Conservation (phyloP, 2,329 filamentous ascomycete species). For the Botrytis hyacinthi region DNA sequence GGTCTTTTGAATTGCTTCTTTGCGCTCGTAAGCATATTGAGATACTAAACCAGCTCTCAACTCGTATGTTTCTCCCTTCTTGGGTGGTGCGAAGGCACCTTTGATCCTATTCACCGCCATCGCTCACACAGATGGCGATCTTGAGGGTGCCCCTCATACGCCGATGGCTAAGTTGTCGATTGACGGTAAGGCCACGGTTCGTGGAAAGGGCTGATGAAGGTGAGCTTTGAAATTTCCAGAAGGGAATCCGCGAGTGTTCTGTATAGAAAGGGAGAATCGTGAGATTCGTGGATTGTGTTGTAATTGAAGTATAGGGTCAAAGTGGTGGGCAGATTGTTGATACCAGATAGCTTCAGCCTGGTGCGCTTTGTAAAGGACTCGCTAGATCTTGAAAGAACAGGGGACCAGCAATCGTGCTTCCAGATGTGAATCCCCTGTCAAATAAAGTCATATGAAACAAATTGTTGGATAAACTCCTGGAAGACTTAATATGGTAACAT, state of each 20-base stretch:
- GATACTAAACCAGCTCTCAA: slow-evolving; percentile 92
- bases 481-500: slow-evolving; percentile 30
- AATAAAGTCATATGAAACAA: slow-evolving; percentile 30
- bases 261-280: neutral
- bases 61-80: slow-evolving; percentile 98
- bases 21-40: slow-evolving; percentile 98
- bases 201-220: slow-evolving; percentile 12
- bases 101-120: slow-evolving; percentile 98
- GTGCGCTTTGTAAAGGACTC: slow-evolving; percentile 18
- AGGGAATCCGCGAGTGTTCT: neutral
- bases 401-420: slow-evolving; percentile 20
- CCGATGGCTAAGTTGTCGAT: slow-evolving; percentile 30
- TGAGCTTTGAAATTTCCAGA: neutral
- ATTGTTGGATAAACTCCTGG: neutral
- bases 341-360: slow-evolving; percentile 19
- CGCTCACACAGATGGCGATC: slow-evolving; percentile 42
- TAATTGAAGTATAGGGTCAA: slow-evolving; percentile 16
- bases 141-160: slow-evolving; percentile 41
- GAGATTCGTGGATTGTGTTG: slow-evolving; percentile 3
- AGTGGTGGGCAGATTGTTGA: slow-evolving; percentile 16
- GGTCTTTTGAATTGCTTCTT: slow-evolving; percentile 98
- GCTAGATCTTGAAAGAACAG: slow-evolving; percentile 22
- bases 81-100: slow-evolving; percentile 86
- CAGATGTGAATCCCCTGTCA: slow-evolving; percentile 25
- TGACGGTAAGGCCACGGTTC: slow-evolving; percentile 30